Conservation (phyloP, 139 green algal species). For the Zygnema cylindricum region DNA sequence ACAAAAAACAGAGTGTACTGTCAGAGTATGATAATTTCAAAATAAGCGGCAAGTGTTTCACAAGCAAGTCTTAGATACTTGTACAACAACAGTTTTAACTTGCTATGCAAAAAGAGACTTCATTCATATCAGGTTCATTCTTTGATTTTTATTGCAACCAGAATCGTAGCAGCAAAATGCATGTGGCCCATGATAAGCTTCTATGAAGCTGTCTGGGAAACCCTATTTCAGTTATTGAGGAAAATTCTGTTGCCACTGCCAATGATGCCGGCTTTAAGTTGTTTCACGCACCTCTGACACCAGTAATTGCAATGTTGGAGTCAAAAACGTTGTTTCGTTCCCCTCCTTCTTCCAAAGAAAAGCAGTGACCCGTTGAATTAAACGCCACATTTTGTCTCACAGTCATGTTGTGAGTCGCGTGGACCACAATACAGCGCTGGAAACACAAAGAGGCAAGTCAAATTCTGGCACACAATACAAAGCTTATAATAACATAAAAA, state of each 20-base stretch:
- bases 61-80: not conserved
- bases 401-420: slow-evolving; percentile 52
- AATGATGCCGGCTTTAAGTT: too few relatives aligned
- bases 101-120: too few relatives aligned
- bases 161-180: too few relatives aligned
- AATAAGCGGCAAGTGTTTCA: not conserved
- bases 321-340: slow-evolving; percentile 61
- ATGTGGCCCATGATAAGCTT: too few relatives aligned
- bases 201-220: too few relatives aligned
- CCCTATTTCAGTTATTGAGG: not conserved
- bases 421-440: slow-evolving; percentile 55
- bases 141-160: too few relatives aligned
- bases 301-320: slow-evolving; percentile 68
- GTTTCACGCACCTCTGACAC: not conserved
- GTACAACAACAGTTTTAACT: not conserved
- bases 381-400: slow-evolving; percentile 72
- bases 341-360: slow-evolving; percentile 70
- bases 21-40: not conserved
- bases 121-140: too few relatives aligned
- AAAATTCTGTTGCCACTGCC: too few relatives aligned
- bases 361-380: slow-evolving; percentile 75
- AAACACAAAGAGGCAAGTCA: too few relatives aligned
- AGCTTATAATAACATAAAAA: too few relatives aligned
- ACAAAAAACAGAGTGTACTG: not conserved
- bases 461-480: too few relatives aligned